Evolutionary conservation across 169 alveolate genomes (phyloP).

Genomic region (Hammondia hammondi): DNA sequence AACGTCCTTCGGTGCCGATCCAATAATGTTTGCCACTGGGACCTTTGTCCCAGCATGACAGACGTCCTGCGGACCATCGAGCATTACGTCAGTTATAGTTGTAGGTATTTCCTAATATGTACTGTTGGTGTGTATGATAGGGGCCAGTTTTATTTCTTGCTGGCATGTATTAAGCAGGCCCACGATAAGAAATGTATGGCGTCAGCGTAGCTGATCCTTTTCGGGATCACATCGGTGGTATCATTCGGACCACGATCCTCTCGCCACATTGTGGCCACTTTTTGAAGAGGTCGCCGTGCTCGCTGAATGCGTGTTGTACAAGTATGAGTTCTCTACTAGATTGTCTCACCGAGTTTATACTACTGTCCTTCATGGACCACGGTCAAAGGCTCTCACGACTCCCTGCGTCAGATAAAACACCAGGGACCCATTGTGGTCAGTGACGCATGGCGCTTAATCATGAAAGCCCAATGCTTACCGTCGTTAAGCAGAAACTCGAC

Average conservation of each 20-base stretch:
- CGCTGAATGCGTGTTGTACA: too few species aligned
- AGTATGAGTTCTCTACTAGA: too few species aligned
- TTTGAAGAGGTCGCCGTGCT: too few species aligned
- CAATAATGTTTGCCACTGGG: constrained; percentile 37
- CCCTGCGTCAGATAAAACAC: too few species aligned
- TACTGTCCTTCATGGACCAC: too few species aligned
- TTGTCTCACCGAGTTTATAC: too few species aligned
- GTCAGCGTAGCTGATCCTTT: neutral
- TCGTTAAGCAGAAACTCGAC: neutral
- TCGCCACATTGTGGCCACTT: too few species aligned
- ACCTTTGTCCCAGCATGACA: constrained; percentile 45
- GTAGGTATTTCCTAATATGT: neutral
- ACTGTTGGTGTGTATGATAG: neutral
- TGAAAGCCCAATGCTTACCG: neutral
- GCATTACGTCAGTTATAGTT: neutral
- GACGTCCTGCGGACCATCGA: neutral
- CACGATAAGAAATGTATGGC: neutral
- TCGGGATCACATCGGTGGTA: neutral
- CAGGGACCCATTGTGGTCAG: too few species aligned
- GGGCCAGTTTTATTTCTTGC: neutral
- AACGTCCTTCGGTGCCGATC: constrained; percentile 20
- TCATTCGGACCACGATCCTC: too few species aligned
- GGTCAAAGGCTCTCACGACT: too few species aligned
- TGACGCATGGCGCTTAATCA: too few species aligned
- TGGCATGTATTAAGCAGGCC: neutral